Conservation (phyloP, 352 stramenopile species). For the Pythium apleroticum region DNA sequence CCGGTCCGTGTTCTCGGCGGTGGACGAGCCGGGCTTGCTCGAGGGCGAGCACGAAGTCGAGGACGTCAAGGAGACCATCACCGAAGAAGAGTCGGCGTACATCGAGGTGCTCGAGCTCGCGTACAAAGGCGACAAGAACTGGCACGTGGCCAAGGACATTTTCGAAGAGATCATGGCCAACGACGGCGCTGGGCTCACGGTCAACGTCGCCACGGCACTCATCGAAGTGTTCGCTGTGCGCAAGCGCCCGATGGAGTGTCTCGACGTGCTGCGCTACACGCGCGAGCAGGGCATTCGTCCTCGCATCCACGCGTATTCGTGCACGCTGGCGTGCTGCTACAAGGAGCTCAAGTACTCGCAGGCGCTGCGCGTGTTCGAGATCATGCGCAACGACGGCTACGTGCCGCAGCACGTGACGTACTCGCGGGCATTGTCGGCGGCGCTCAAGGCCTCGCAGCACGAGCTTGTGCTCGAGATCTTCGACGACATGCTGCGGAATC, state of each 20-base stretch:
- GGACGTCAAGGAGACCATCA: slow-evolving; percentile 1
- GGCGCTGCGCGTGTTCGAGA: slow-evolving; percentile 83
- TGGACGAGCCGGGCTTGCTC: slow-evolving; percentile 11
- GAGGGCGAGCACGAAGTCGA: slow-evolving; percentile 11
- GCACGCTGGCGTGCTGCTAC: slow-evolving; percentile 79
- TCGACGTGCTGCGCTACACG: slow-evolving; percentile 66
- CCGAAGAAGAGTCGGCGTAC: slow-evolving; percentile 24
- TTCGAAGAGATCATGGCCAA: slow-evolving; percentile 43
- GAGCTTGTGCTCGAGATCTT: slow-evolving; percentile 89
- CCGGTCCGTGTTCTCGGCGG: slow-evolving; percentile 21
- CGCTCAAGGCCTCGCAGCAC: slow-evolving; percentile 74
- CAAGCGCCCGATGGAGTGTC: slow-evolving; percentile 45
- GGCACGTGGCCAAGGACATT: slow-evolving; percentile 48
- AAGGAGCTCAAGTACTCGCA: slow-evolving; percentile 61
- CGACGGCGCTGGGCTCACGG: slow-evolving; percentile 37
- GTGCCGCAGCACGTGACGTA: slow-evolving; percentile 80
- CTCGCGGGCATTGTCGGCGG: slow-evolving; percentile 77
- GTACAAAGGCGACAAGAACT: slow-evolving; percentile 39
- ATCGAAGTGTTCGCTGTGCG: slow-evolving; percentile 61
- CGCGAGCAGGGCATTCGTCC: slow-evolving; percentile 68
- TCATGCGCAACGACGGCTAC: slow-evolving; percentile 86
- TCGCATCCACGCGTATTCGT: slow-evolving; percentile 83
- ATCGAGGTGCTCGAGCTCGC: slow-evolving; percentile 33
- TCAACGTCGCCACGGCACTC: slow-evolving; percentile 54
- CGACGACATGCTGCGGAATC: slow-evolving; percentile 80